Conservation (phyloP, 148 eudicot species). For the Oxyria digyna region DNA sequence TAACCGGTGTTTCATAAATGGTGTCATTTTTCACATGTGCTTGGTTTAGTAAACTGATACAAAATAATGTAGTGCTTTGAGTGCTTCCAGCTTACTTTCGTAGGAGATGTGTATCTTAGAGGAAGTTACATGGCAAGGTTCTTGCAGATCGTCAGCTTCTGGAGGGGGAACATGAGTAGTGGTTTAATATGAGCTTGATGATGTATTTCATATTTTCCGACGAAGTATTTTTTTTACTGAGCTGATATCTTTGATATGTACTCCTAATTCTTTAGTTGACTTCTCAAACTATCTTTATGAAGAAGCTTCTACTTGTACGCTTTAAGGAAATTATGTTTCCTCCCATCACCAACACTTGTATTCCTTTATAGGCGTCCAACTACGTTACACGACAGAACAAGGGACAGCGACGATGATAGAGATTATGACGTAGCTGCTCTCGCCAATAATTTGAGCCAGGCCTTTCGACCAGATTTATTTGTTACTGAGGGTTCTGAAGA, state of each 20-base stretch:
- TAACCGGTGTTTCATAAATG: no score
- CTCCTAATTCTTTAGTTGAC: neutral
- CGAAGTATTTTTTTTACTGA: neutral
- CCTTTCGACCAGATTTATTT: slow-evolving; percentile 21
- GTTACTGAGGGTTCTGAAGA: slow-evolving; percentile 7
- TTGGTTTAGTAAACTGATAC: no score
- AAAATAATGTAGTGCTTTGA: neutral
- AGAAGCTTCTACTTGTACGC: neutral
- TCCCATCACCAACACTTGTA: neutral
- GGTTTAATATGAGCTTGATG: neutral
- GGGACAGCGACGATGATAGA: slow-evolving; percentile 97
- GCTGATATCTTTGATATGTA: neutral
- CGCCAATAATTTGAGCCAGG: slow-evolving; percentile 89
- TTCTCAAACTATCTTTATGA: neutral
- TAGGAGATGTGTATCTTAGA: neutral
- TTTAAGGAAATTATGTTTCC: neutral
- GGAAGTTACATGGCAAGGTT: neutral
- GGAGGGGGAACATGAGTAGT: neutral
- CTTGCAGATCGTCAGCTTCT: neutral
- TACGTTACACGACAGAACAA: slow-evolving; percentile 77
- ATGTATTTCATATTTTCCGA: neutral
- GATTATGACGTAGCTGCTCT: slow-evolving; percentile 88
- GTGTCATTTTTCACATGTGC: no score
- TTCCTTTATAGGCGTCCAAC: slow-evolving; percentile 70
- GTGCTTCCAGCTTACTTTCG: neutral